phyloP scores from a whole-genome alignment of 306 rosid species.

The Cucumis sativus region DNA sequence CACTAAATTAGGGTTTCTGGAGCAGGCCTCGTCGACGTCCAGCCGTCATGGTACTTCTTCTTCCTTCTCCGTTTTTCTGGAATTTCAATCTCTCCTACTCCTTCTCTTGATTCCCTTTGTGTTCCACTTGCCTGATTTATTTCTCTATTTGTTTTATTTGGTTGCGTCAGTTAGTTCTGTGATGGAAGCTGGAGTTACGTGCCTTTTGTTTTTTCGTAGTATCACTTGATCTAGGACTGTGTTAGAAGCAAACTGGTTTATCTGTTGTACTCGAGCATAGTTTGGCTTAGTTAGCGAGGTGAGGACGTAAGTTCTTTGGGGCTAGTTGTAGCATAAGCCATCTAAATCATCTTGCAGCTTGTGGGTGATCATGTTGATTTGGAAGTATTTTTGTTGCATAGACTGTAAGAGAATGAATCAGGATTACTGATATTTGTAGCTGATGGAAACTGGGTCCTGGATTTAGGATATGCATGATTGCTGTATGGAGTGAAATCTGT shows the following conservation, averaged over 20 bases:
- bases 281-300: neutral
- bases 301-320: neutral
- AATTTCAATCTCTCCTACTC: neutral
- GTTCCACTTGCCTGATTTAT: neutral
- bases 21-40: neutral
- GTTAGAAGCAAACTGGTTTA: neutral
- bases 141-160: neutral
- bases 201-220: neutral
- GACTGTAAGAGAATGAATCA: neutral
- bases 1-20: neutral
- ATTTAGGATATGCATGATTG: neutral
- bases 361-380: neutral
- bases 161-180: neutral
- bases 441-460: neutral
- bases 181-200: neutral
- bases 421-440: neutral
- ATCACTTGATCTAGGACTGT: neutral
- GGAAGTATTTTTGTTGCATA: neutral
- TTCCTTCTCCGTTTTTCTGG: neutral
- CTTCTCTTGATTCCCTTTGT: neutral
- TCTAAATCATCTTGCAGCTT: too few species aligned
- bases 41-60: constrained; percentile 2
- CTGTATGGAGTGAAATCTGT: neutral
- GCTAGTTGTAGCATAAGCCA: too few species aligned
- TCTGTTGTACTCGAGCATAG: neutral